A percentile compares a stretch with the other conserved stretches of the same genome.
These are phyloP conservation scores for Sugiyamaella americana DNA, from an alignment of 805 yeast species.

Conservation along the genomic window DNA sequence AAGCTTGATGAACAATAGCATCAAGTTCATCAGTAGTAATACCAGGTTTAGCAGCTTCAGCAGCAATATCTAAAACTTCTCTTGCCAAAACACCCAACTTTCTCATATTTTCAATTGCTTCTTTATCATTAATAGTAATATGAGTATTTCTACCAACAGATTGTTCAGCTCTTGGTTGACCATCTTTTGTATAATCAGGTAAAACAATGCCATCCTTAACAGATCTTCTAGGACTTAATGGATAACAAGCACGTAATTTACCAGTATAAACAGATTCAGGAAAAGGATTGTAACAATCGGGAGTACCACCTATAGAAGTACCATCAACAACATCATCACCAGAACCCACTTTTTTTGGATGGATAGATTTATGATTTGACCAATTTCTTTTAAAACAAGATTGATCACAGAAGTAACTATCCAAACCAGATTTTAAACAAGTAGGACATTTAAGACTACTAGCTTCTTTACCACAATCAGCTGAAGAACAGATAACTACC, in stretches of 20 bases:
- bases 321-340: conserved; percentile 1
- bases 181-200: conserved; percentile 82
- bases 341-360: conserved; percentile 44
- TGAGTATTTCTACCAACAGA: conserved; percentile 60
- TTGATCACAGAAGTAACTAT: conserved; percentile 72
- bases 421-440: conserved; percentile 67
- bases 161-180: conserved; percentile 75
- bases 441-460: conserved; percentile 84
- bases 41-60: conserved; percentile 77
- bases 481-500: conserved; percentile 82
- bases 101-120: conserved; percentile 68
- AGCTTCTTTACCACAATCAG: conserved; percentile 81
- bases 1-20: conserved; percentile 76
- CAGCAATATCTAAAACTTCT: conserved; percentile 86
- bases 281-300: conserved; percentile 74
- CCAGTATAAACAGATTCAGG: conserved; percentile 76
- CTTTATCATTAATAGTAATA: conserved; percentile 57
- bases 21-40: conserved; percentile 91
- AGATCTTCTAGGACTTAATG: conserved; percentile 62
- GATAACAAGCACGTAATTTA: conserved; percentile 67
- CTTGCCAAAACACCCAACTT: conserved; percentile 72
- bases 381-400: conserved; percentile 64
- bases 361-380: conserved; percentile 62
- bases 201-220: conserved; percentile 64
- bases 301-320: conserved; percentile 24